A percentile compares a stretch with the other conserved stretches of the same genome.
phyloP scores from a whole-genome alignment of 768 basidiomycete species.

The Pleurotus cornucopiae region DNA sequence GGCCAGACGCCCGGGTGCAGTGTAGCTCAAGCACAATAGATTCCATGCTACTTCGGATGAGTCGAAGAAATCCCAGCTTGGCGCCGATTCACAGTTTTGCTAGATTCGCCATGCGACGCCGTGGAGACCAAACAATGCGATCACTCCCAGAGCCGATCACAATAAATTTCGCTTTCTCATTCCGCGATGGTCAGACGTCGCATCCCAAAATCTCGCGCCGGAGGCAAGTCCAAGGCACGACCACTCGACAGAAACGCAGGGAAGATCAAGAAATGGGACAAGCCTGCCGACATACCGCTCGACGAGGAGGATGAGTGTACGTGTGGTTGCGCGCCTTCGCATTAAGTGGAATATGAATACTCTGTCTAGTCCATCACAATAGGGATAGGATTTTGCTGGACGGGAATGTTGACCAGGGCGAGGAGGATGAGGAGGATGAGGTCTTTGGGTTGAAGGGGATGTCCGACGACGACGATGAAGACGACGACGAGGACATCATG shows the following conservation, averaged over 20 bases:
- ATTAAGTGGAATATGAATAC: conserved; percentile 7
- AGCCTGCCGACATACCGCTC: conserved; percentile 59
- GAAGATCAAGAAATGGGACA: conserved; percentile 65
- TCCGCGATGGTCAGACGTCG: conserved; percentile 29
- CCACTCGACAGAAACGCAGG: conserved; percentile 46
- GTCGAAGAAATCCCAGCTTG: too few relatives aligned
- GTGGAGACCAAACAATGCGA: too few relatives aligned
- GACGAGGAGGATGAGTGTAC: conserved; percentile 80
- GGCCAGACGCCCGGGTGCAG: too few relatives aligned
- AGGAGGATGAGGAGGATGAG: conserved; percentile 67
- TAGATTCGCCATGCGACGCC: too few relatives aligned
- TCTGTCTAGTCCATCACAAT: conserved; percentile 57
- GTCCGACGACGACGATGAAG: conserved; percentile 44
- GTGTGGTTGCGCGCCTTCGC: conserved; percentile 20
- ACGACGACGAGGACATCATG: conserved; percentile 36
- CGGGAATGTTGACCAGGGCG: conserved; percentile 48
- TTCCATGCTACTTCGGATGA: too few relatives aligned
- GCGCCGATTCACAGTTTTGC: too few relatives aligned
- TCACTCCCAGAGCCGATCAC: too few relatives aligned
- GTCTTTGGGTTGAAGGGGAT: conserved; percentile 73
- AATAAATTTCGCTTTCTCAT: too few relatives aligned
- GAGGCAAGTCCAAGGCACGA: conserved; percentile 35
- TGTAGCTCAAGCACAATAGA: too few relatives aligned
- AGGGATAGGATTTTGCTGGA: conserved; percentile 78
- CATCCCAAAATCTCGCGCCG: conserved; percentile 27